These are phyloP conservation scores for Pleurotus citrinopileatus DNA, from an alignment of 768 basidiomycete species.

Conservation along the genomic window DNA sequence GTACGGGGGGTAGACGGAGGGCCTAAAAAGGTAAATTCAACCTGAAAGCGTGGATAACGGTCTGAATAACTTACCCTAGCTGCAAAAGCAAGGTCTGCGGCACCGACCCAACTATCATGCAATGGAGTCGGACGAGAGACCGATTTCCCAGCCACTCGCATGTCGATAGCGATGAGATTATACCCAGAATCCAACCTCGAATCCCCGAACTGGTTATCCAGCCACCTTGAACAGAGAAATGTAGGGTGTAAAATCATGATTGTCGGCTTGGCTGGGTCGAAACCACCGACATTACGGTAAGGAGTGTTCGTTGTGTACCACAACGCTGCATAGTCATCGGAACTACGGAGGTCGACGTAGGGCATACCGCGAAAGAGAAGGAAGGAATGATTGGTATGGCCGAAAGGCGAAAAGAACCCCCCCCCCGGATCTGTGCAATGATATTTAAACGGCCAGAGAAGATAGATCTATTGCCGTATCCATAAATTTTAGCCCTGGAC, in stretches of 20 bases:
- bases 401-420: not conserved
- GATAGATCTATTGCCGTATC: not conserved
- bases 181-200: constrained; percentile 52
- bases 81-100: constrained; percentile 71
- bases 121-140: constrained; percentile 46
- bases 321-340: constrained; percentile 66
- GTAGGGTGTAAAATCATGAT: constrained; percentile 66
- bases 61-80: constrained; percentile 45
- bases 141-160: constrained; percentile 61
- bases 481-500: constrained; percentile 1
- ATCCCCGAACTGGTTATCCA: constrained; percentile 65
- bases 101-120: constrained; percentile 77
- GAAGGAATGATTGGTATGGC: not conserved
- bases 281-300: constrained; percentile 58
- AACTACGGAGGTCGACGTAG: constrained; percentile 60
- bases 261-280: constrained; percentile 64
- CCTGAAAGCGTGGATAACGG: not conserved
- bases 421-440: constrained; percentile 3
- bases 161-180: constrained; percentile 77
- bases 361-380: constrained; percentile 44
- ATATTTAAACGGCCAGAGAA: not conserved
- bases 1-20: constrained; percentile 63
- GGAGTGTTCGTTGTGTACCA: constrained; percentile 69
- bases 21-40: constrained; percentile 31
- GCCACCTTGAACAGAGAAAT: constrained; percentile 69